A percentile compares a stretch with the other conserved stretches of the same genome.
Evolutionary conservation across 352 stramenopile genomes (phyloP).

Genomic region (Pythium volutum): DNA sequence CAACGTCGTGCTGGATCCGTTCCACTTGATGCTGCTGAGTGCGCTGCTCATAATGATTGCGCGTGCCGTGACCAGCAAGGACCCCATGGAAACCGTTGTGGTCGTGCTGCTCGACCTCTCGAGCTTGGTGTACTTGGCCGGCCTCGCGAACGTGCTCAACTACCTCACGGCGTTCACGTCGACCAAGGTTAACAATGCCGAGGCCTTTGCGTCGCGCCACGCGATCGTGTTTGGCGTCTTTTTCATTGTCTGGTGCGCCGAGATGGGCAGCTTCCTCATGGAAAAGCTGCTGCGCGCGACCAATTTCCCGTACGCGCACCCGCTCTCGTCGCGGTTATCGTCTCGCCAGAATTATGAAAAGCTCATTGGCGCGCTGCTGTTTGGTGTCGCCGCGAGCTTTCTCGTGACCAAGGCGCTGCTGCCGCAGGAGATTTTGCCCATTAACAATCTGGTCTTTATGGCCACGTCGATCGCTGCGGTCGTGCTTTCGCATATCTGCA

Average conservation of each 20-base stretch:
- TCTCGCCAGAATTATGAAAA: conserved; percentile 63
- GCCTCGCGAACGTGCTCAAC: conserved; percentile 40
- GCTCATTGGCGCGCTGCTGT: conserved; percentile 40
- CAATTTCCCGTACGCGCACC: conserved; percentile 56
- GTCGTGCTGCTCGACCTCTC: conserved; percentile 53
- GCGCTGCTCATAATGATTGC: conserved; percentile 43
- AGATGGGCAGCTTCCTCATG: conserved; percentile 51
- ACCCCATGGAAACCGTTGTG: conserved; percentile 56
- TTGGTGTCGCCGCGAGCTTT: conserved; percentile 36
- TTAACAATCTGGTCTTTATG: conserved; percentile 30
- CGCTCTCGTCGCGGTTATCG: conserved; percentile 43
- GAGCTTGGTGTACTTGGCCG: conserved; percentile 47
- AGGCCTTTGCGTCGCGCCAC: conserved; percentile 2
- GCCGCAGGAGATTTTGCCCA: background rate
- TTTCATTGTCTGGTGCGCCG: conserved; percentile 53
- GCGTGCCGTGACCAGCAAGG: conserved; percentile 53
- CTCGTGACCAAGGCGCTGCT: conserved; percentile 40
- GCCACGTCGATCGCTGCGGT: conserved; percentile 37
- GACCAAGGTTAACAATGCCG: conserved; percentile 9
- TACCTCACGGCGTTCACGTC: conserved; percentile 43
- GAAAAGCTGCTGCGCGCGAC: conserved; percentile 42
- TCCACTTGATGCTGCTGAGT: conserved; percentile 43
- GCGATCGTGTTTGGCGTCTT: conserved; percentile 43
- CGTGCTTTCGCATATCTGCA: conserved; percentile 43
- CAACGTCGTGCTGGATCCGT: conserved; percentile 41